Percentiles rank a stretch among this genome's conserved stretches.
Evolutionary conservation across 176 grass and related monocot species (phyloP).

Genomic region (Alopecurus myosuroides): DNA sequence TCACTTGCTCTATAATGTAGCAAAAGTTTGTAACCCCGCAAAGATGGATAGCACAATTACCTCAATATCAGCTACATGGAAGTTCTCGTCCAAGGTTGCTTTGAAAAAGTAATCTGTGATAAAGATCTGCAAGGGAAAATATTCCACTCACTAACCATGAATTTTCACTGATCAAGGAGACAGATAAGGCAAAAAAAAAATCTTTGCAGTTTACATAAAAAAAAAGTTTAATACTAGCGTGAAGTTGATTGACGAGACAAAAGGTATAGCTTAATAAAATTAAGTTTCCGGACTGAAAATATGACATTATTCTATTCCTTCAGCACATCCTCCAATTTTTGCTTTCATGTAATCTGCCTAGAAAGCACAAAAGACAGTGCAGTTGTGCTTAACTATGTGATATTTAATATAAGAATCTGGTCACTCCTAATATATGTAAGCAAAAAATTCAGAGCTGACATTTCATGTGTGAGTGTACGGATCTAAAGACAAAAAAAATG

Average conservation of each 20-base stretch:
- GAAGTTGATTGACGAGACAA: not conserved
- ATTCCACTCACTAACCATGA: not conserved
- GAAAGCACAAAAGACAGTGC: not conserved
- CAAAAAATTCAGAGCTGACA: not conserved
- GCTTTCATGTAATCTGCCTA: not conserved
- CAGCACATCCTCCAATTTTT: not conserved
- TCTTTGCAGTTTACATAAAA: too few relatives aligned
- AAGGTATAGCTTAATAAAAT: too few relatives aligned
- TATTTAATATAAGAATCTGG: not conserved
- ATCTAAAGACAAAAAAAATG: not conserved
- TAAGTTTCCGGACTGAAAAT: not conserved
- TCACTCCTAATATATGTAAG: not conserved
- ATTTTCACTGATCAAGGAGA: not conserved
- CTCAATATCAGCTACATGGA: conserved; percentile 77
- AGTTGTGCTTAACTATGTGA: not conserved
- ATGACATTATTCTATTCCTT: not conserved
- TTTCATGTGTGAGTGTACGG: not conserved
- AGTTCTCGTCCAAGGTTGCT: conserved; percentile 69
- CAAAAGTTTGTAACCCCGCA: not conserved
- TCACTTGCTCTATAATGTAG: not conserved
- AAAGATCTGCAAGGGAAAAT: conserved; percentile 59
- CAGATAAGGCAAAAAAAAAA: not conserved
- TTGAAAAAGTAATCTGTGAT: conserved; percentile 98
- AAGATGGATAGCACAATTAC: conserved; percentile 30
- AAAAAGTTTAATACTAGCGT: not conserved